phyloP scores from a whole-genome alignment of 2,329 filamentous ascomycete genomes.

The Anthostomella pinea region DNA sequence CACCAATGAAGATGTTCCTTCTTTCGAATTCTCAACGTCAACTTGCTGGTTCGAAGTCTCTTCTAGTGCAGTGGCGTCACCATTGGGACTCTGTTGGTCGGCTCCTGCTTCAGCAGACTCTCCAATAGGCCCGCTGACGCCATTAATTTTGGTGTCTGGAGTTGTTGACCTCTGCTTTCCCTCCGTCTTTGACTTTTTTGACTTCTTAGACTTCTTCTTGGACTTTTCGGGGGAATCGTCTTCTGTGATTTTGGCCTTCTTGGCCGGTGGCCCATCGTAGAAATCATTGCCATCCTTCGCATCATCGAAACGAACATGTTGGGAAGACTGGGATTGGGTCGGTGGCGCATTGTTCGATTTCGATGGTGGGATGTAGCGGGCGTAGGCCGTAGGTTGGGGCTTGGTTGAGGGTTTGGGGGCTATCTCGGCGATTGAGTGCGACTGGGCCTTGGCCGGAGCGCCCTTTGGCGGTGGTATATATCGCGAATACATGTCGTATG shows the following conservation, averaged over 20 bases:
- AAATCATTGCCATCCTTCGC: constrained; percentile 11
- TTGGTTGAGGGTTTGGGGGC: constrained; percentile 7
- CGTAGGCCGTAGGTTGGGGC: constrained; percentile 28
- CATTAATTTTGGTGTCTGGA: constrained; percentile 10
- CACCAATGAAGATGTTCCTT: constrained; percentile 2
- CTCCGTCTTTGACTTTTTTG: no score
- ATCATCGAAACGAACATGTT: constrained; percentile 21
- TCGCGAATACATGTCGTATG: constrained; percentile 36
- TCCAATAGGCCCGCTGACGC: constrained; percentile 15
- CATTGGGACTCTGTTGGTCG: background rate
- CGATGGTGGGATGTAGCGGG: constrained; percentile 36
- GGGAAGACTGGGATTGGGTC: constrained; percentile 8
- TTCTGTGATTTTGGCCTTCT: constrained; percentile 35
- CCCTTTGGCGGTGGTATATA: constrained; percentile 36
- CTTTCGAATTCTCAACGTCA: no score
- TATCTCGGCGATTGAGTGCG: constrained; percentile 5
- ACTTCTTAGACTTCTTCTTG: constrained; percentile 32
- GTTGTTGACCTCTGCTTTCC: constrained; percentile 37
- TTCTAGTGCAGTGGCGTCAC: constrained; percentile 9
- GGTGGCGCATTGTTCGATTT: constrained; percentile 23
- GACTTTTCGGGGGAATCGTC: constrained; percentile 28
- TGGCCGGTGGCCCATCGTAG: constrained; percentile 30
- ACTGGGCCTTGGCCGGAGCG: constrained; percentile 5
- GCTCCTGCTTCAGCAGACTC: constrained; percentile 4
- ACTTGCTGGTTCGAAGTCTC: constrained; percentile 17